phyloP scores from a whole-genome alignment of 192 early-diverging fungal species.

The Haplosporangium gracile region DNA sequence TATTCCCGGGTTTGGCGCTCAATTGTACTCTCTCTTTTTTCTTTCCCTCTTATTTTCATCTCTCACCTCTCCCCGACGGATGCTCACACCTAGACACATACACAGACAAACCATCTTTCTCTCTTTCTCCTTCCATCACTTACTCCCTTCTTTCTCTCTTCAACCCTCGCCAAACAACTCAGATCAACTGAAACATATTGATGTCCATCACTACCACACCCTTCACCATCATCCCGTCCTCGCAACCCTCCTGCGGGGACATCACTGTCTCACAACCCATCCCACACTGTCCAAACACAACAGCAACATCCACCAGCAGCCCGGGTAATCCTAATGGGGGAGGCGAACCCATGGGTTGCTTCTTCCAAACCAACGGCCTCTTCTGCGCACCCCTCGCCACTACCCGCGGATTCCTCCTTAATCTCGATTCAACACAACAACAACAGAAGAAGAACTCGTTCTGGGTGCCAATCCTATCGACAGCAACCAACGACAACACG shows the following conservation, averaged over 20 bases:
- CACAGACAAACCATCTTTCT: neutral
- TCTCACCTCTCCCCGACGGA: neutral
- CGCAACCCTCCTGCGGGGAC: conserved; percentile 37
- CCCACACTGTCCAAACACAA: conserved; percentile 13
- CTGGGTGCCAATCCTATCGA: neutral
- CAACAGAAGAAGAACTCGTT: neutral
- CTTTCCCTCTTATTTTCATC: neutral
- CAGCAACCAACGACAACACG: conserved; percentile 23
- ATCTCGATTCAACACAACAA: conserved; percentile 10
- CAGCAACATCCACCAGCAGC: conserved; percentile 1
- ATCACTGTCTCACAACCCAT: conserved; percentile 20
- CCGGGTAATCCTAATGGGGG: neutral
- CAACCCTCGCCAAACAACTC: neutral
- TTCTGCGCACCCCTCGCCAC: conserved; percentile 43
- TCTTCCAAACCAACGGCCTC: conserved; percentile 30
- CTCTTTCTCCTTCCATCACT: neutral
- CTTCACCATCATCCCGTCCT: conserved; percentile 28
- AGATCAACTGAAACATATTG: neutral
- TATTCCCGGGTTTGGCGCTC: neutral
- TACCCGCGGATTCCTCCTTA: conserved; percentile 39
- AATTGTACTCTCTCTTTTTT: neutral
- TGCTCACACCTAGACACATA: neutral
- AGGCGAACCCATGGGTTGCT: conserved; percentile 29
- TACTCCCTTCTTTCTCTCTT: neutral
- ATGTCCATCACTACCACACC: conserved; percentile 22